These are phyloP conservation scores for Entonaema liquescens DNA, from an alignment of 495 filamentous ascomycete genomes.

Conservation along the genomic window DNA sequence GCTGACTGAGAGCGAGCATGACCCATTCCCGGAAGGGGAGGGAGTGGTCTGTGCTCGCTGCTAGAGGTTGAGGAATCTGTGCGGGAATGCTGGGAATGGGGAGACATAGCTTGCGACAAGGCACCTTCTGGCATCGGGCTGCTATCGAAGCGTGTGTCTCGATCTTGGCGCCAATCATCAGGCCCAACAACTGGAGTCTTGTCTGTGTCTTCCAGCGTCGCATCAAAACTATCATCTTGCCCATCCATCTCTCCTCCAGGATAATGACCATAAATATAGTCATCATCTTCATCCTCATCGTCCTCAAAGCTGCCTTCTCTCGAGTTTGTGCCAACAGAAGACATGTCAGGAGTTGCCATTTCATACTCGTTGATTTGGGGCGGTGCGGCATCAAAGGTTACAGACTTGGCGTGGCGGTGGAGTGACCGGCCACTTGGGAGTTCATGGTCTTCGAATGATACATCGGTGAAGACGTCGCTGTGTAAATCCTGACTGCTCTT, in stretches of 20 bases:
- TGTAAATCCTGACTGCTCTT: constrained; percentile 77
- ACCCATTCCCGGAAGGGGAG: constrained; percentile 70
- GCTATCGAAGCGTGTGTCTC: constrained; percentile 78
- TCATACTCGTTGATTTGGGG: constrained; percentile 97
- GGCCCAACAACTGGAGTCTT: constrained; percentile 97
- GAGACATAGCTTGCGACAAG: constrained; percentile 33
- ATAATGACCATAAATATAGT: constrained; percentile 64
- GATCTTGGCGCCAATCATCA: constrained; percentile 89
- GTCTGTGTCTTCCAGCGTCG: constrained; percentile 90
- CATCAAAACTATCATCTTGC: constrained; percentile 91
- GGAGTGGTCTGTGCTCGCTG: constrained; percentile 76
- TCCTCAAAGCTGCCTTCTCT: constrained; percentile 93
- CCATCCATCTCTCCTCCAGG: constrained; percentile 70
- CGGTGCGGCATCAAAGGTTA: constrained; percentile 93
- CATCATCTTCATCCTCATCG: constrained; percentile 68
- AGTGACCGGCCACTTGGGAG: constrained; percentile 66
- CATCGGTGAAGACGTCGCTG: constrained; percentile 75
- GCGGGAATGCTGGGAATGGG: constrained; percentile 58
- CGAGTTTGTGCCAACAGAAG: constrained; percentile 85
- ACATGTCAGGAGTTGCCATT: constrained; percentile 94
- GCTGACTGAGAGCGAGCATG: constrained; percentile 48
- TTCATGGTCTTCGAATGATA: constrained; percentile 59
- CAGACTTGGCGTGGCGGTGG: constrained; percentile 89
- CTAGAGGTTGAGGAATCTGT: constrained; percentile 75
- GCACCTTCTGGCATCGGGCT: constrained; percentile 66